Base-by-base conservation (phyloP, 306 rosid species). In the Morella rubra region DNA sequence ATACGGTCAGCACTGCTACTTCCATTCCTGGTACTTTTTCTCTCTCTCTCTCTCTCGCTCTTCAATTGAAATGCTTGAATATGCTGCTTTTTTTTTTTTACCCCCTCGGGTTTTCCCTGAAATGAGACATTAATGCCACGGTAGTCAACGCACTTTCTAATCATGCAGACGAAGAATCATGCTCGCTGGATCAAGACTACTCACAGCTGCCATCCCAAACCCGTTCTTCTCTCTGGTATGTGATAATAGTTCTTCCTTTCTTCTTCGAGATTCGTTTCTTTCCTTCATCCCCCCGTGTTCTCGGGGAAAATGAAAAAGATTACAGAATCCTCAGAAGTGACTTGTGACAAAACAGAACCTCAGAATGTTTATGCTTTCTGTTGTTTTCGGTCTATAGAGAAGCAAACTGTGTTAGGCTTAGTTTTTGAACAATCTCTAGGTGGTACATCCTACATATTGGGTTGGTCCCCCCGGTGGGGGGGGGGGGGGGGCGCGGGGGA, bases 141-240 rank as follows among this genome's bases (percentile, higher is more conserved):
- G 32, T 27, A 27, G 1, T 27, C 32, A 27, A 27, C 22, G 11
- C 24, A 64, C 22, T 65, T 65, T 44, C 22, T 65, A 10, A 1
- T 65, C 71, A 69, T 85, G 75, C 84, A 87, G 86, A 76, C 19
- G 83, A 82, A 78, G 87, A 64, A 73, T 88, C 78, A 46, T 83
- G 24, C 71, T 65, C 72, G 15, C 58, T 69, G 46, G 81, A 80
- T 53, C 82, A 77, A 8, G 86, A 75, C 45, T 75, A 47, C 68
- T 54, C 85, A 50, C 75, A 19, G 42, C 49, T 83, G 74, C 82
- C 90, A 65, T 62, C 87, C 72, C 71, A 56, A 16, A n/a, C 77
- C 24, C 6, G 79, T 7, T 58, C 81, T 70, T 51, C 67, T 78
- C 47, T 78, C 76, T 76, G 96, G 96, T 87, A 46, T 37, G 22